Base-by-base conservation (phyloP, 345 rosid genomes). In the Carallia brachiata region DNA sequence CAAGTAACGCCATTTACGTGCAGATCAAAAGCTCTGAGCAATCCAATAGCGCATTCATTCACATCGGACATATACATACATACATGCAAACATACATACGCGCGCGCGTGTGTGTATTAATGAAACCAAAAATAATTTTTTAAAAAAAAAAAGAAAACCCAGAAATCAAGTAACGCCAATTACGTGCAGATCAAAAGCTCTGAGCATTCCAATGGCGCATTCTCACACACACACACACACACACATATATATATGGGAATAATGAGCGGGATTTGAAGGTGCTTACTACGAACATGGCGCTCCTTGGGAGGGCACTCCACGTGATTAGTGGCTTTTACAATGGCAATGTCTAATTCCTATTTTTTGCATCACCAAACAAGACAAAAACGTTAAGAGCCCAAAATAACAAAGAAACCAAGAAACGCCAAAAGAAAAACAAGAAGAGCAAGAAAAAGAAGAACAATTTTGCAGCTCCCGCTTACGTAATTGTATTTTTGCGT, bases 261-360 rank as follows among this genome's bases (percentile, higher is more conserved):
- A 63, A 62, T 1, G 36, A 61, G 16, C 34, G n/a, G n/a, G 18
- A 34, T 16, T 7, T 34, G 6, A 12, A 2, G 37, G 2, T 44
- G 70, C 91, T 79, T 77, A 95, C 99, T 92, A 57, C 96, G 84
- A 74, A 95, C 91, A 30, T 95, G 97, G 60, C 99, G 99, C 81
- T 95, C 99, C 73, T 95, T 95, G 0, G 97, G 99, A 7, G 99
- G 97, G 70, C 87, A 85, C 61, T 95, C 99, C 1, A 90, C 93
- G 64, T 95, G 99, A 75, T 90, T 95, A 47, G 99, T 92, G 34
- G 99, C 99, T 68, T 95, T 95, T 5, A 95, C 97, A 40, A 95
- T 88, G 6, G 99, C 99, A 74, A 95, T 87, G 73, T 95, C 97
- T 84, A 95, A 84, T 75, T 89, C 97, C 99, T 91, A 60, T 28